These are phyloP conservation scores for Agaricus blazei DNA, from an alignment of 768 basidiomycete species.

Conservation along the genomic window DNA sequence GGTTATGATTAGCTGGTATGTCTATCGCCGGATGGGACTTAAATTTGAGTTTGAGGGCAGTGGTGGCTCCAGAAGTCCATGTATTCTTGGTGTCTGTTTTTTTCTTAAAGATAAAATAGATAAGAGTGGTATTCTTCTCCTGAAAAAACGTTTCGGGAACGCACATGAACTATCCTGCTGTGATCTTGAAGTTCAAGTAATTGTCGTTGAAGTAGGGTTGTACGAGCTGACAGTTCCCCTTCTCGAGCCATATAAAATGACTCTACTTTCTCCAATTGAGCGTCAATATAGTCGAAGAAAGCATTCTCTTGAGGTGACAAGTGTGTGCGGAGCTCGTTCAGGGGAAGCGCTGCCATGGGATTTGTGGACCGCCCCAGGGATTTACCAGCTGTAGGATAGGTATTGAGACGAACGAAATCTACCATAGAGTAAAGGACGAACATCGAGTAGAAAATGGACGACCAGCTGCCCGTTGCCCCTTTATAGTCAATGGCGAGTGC, in stretches of 20 bases:
- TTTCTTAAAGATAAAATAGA: conserved; percentile 11
- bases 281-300: conserved; percentile 78
- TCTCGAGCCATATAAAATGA: conserved; percentile 75
- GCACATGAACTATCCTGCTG: conserved; percentile 52
- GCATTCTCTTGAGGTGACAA: conserved; percentile 56
- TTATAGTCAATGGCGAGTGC: neutral
- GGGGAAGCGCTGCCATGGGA: conserved; percentile 26
- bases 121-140: neutral
- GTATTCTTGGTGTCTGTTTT: conserved; percentile 11
- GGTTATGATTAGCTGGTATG: neutral
- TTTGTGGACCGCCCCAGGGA: conserved; percentile 10
- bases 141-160: neutral
- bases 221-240: conserved; percentile 49
- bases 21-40: neutral
- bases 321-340: conserved; percentile 45
- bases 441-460: conserved; percentile 9
- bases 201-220: conserved; percentile 54
- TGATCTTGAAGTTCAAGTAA: conserved; percentile 73
- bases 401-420: neutral
- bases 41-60: conserved; percentile 13
- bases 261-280: conserved; percentile 81
- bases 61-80: conserved; percentile 14
- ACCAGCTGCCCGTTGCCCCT: conserved; percentile 1
- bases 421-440: neutral
- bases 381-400: neutral